Evolutionary conservation across 768 basidiomycete genomes (phyloP).

Genomic region (Coprinopsis cinerea): DNA sequence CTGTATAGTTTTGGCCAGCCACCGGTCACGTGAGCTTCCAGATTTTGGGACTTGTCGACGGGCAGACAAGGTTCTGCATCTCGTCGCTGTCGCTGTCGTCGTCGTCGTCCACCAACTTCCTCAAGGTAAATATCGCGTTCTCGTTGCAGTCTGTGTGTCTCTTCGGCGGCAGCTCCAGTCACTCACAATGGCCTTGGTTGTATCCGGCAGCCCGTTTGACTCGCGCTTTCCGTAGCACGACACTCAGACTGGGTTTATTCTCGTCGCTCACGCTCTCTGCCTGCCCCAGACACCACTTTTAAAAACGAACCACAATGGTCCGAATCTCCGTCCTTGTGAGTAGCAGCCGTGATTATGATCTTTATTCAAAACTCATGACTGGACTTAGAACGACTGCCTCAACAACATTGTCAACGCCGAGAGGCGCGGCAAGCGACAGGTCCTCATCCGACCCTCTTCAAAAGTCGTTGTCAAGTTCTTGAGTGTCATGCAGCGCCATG

Average conservation of each 20-base stretch:
- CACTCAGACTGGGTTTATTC: slow-evolving; percentile 70
- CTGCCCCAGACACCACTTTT: slow-evolving; percentile 9
- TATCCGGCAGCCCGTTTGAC: slow-evolving; percentile 52
- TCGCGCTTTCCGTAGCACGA: slow-evolving; percentile 79
- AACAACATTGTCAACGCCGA: slow-evolving; percentile 99
- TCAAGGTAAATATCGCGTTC: slow-evolving; percentile 40
- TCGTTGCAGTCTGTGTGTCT: slow-evolving; percentile 18
- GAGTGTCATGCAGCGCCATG: slow-evolving; percentile 98
- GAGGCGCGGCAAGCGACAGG: slow-evolving; percentile 98
- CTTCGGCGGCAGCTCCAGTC: slow-evolving; percentile 1
- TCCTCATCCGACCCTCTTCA: slow-evolving; percentile 93
- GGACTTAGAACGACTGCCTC: slow-evolving; percentile 44
- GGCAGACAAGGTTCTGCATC: background rate
- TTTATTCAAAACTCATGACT: slow-evolving; percentile 5
- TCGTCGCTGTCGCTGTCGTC: slow-evolving; percentile 16
- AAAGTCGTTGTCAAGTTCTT: slow-evolving; percentile 99
- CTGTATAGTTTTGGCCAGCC: slow-evolving; percentile 33
- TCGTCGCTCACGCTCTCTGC: slow-evolving; percentile 28
- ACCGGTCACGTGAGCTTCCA: background rate
- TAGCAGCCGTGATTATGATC: too few relatives aligned
- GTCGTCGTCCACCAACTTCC: slow-evolving; percentile 21
- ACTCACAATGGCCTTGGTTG: slow-evolving; percentile 5
- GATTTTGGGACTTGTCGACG: background rate
- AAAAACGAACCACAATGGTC: slow-evolving; percentile 59
- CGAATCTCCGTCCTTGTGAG: slow-evolving; percentile 83